Percentiles rank a stretch among this genome's conserved stretches.
Evolutionary conservation across 495 filamentous ascomycete species (phyloP).

Genomic region (Annulohypoxylon moriforme): DNA sequence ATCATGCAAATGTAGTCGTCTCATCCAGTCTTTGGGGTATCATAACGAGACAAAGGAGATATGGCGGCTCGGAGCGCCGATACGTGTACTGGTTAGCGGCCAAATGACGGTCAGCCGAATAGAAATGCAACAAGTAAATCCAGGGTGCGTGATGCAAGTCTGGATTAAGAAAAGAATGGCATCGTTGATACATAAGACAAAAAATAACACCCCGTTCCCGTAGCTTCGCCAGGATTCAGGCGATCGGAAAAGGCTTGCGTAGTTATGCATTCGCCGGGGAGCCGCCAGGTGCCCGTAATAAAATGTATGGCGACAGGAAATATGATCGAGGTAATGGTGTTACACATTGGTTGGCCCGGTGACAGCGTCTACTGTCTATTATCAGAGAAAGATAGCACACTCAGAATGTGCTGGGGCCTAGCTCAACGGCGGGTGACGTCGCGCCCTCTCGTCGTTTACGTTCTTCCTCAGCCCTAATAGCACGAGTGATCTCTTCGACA

Average conservation of each 20-base stretch:
- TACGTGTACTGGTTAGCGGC: conserved; percentile 18
- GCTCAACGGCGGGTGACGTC: conserved; percentile 33
- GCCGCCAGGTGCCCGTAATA: neutral
- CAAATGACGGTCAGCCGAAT: conserved; percentile 8
- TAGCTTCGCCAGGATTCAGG: neutral
- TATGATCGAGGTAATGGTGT: neutral
- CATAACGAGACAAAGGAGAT: conserved; percentile 39
- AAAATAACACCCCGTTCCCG: neutral
- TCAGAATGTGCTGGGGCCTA: conserved; percentile 44
- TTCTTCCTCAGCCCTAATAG: conserved; percentile 39
- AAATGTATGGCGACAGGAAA: neutral
- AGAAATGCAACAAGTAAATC: conserved; percentile 17
- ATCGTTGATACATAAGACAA: conserved; percentile 7
- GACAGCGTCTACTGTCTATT: neutral
- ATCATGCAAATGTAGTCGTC: conserved; percentile 40
- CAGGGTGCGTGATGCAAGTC: conserved; percentile 5
- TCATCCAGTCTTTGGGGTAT: conserved; percentile 41
- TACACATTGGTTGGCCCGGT: neutral
- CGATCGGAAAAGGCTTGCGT: neutral
- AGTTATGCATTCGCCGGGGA: neutral
- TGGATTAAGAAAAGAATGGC: conserved; percentile 6
- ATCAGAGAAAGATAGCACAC: neutral
- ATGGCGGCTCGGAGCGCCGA: conserved; percentile 21
- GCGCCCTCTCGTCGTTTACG: conserved; percentile 40
- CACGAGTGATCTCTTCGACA: conserved; percentile 38